Base-by-base conservation (phyloP, 2,329 filamentous ascomycete species). In the Cordyceps farinosa region DNA sequence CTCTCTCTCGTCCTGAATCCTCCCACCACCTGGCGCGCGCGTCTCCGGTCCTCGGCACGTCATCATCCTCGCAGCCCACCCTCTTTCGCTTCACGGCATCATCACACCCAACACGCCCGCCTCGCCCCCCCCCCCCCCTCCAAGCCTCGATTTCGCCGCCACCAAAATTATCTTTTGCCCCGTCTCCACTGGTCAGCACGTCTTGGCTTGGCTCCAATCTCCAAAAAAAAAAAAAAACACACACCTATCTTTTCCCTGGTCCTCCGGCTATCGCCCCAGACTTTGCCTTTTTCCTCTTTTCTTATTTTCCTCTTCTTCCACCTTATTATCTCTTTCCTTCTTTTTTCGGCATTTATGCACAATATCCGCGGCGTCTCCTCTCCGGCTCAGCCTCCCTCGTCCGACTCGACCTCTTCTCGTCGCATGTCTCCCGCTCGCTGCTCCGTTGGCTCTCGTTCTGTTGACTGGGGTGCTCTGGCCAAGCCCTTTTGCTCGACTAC, bases 391-490 rank as follows among this genome's bases (percentile, higher is more conserved):
- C 13, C 10, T 13, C 32, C 3, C 55, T 27, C n/a, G 30, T 42
- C 32, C 22, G 44, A 45, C 62, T n/a, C 48, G 30, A 27, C 47
- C 29, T 27, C 50, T 51, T 15, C 57, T 51, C 51, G 50, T 38
- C 62, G 63, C 54, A 65, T 65, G 63, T 65, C 55, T 65, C 58
- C 56, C 27, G 42, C 56, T 38, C 52, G 45, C 30, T 27, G 27
- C 38, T 29, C 40, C 52, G 50, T 52, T 57, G 45, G 58, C 45
- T 48, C 63, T 61, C 53, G 34, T 58, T 65, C 38, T 34, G 56
- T 65, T 57, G 63, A 65, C 47, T 65, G 63, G 58, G 63, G 63
- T 57, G 63, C 63, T 62, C 52, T 47, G 40, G 45, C 38, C 58
- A 60, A 52, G 44, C 42, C 38, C 32, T 40, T n/a, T 32, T 38